phyloP scores from a whole-genome alignment of 495 filamentous ascomycete genomes.

The Penicillium diatomitis region DNA sequence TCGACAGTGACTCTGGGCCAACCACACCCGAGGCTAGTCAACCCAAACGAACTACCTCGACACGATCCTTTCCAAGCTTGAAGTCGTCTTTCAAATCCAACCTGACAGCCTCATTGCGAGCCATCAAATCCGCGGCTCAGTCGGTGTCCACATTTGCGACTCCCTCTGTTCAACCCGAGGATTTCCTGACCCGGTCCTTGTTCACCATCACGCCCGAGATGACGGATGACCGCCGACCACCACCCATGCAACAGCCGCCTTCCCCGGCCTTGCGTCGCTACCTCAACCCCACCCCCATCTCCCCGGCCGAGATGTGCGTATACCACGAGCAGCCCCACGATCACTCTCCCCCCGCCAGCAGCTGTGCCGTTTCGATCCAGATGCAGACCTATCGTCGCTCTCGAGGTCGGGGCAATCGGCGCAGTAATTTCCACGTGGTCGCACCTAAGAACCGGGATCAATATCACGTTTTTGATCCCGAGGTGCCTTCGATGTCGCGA shows the following conservation, averaged over 20 bases:
- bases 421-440: slow-evolving; percentile 26
- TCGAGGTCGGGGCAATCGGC: slow-evolving; percentile 23
- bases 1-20: slow-evolving; percentile 11
- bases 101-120: slow-evolving; percentile 81
- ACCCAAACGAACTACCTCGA: slow-evolving; percentile 15
- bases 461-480: slow-evolving; percentile 36
- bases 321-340: slow-evolving; percentile 39
- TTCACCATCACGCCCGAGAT: slow-evolving; percentile 70
- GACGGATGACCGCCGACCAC: slow-evolving; percentile 81
- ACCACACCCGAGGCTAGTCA: slow-evolving; percentile 10
- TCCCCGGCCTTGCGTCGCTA: slow-evolving; percentile 86
- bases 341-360: slow-evolving; percentile 15
- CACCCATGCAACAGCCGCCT: slow-evolving; percentile 63
- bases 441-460: slow-evolving; percentile 20
- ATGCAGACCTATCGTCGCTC: slow-evolving; percentile 68
- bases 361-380: slow-evolving; percentile 70
- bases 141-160: slow-evolving; percentile 70
- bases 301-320: slow-evolving; percentile 57
- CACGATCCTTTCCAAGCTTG: slow-evolving; percentile 30
- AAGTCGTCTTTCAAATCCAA: slow-evolving; percentile 77
- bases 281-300: slow-evolving; percentile 70
- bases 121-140: slow-evolving; percentile 74
- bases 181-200: slow-evolving; percentile 81
- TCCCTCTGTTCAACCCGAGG: slow-evolving; percentile 70
- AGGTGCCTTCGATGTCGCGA: slow-evolving; percentile 45